Percentiles rank a stretch among this genome's conserved stretches.
These are phyloP conservation scores for Earliella scabrosa DNA, from an alignment of 1,284 basidiomycete genomes.

Conservation along the genomic window DNA sequence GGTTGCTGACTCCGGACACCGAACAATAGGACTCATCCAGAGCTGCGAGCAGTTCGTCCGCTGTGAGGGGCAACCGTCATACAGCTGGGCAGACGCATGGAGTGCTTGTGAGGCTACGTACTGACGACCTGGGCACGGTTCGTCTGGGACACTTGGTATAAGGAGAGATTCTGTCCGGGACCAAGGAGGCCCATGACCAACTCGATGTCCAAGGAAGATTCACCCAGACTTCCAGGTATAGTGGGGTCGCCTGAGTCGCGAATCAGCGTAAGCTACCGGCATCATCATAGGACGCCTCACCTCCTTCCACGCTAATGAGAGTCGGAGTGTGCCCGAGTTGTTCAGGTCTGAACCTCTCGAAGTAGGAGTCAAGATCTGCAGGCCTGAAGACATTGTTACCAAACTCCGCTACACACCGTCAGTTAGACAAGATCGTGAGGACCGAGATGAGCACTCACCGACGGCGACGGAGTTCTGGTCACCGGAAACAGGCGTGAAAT, in stretches of 20 bases:
- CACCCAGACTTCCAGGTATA: conserved; percentile 50
- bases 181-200: conserved; percentile 51
- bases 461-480: conserved; percentile 17
- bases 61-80: background rate
- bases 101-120: no score
- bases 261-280: no score
- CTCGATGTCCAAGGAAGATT: conserved; percentile 56
- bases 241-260: conserved; percentile 26
- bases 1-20: conserved; percentile 32
- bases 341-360: conserved; percentile 37
- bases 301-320: conserved; percentile 44
- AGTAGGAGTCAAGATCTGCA: conserved; percentile 48
- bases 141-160: conserved; percentile 36
- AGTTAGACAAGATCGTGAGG: no score
- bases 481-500: conserved; percentile 9
- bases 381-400: conserved; percentile 49
- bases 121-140: background rate
- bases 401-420: conserved; percentile 51
- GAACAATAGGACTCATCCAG: conserved; percentile 4
- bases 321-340: conserved; percentile 34
- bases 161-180: conserved; percentile 42
- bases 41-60: conserved; percentile 4
- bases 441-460: conserved; percentile 9
- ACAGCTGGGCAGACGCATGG: no score
- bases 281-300: no score